phyloP scores from a whole-genome alignment of 805 yeast genomes.

The Lipomyces starkeyi region DNA sequence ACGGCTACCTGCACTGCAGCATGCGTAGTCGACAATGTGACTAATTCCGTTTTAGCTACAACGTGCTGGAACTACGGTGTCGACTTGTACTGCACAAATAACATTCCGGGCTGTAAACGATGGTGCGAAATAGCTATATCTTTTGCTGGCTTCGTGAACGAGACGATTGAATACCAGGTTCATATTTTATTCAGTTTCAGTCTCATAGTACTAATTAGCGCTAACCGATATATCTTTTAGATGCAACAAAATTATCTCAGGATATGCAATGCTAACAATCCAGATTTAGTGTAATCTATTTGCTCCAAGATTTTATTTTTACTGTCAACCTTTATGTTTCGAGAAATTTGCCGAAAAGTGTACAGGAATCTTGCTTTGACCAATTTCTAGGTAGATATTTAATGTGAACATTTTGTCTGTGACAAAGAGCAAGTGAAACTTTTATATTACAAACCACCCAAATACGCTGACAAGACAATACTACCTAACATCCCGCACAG shows the following conservation, averaged over 20 bases:
- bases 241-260: constrained; percentile 23
- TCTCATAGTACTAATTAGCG: neutral
- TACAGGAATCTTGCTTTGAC: neutral
- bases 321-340: neutral
- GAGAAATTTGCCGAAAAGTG: constrained; percentile 5
- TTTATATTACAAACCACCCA: neutral
- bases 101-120: constrained; percentile 22
- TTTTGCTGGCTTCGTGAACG: constrained; percentile 21
- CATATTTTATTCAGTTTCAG: neutral
- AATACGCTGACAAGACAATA: constrained; percentile 55
- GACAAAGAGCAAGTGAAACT: neutral
- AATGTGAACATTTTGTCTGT: neutral
- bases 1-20: neutral
- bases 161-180: constrained; percentile 20
- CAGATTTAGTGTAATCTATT: constrained; percentile 5
- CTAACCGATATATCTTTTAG: constrained; percentile 3
- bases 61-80: constrained; percentile 33
- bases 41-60: constrained; percentile 14
- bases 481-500: constrained; percentile 59
- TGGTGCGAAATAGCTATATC: constrained; percentile 34
- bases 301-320: neutral
- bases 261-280: constrained; percentile 10
- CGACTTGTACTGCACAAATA: constrained; percentile 25
- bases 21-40: neutral
- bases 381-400: neutral